Base-by-base conservation (phyloP, 2,329 filamentous ascomycete species). In the Nannizziopsis arthrosporioides region DNA sequence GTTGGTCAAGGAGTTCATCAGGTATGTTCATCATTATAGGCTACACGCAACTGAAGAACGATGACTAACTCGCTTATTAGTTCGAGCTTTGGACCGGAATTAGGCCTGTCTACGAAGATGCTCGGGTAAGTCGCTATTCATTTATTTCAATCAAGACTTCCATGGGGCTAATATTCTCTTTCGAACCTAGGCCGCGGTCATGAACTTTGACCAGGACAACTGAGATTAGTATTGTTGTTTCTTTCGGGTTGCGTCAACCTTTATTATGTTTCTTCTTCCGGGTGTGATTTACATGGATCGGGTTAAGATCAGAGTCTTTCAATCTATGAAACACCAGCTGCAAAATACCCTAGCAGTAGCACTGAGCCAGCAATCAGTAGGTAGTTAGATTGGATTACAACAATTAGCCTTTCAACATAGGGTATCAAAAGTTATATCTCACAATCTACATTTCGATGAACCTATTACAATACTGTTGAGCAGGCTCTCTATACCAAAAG, bases 51-150 rank as follows among this genome's bases (percentile, higher is more conserved):
- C 37, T 30, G 34, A 44, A 47, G 32, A 53, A 38, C 34, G 14
- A 34, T 38, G 32, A 44, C 27, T 53, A 42, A 56, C 34, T 6
- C n/a, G 7, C 12, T 42, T 11, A 37, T 2, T 39, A 85, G 80
- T 90, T 87, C 65, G 76, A 86, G 67, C 75, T 82, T 48, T 94
- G 88, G 88, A 93, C 85, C 1, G 85, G 78, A 22, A 88, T 94
- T 56, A 77, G 70, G 49, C 84, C 86, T 7, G 63, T 86, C 39
- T 90, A 86, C 64, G 68, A 72, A 5, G 75, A 84, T 62, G 84
- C 84, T 31, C 77, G 82, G 56, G 74, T 75, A 57, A 67, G 70
- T 65, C 17, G 11, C 5, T 31, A 11, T 8, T 27, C 31, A 43
- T 34, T 44, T 14, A 34, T 12, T 11, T 19, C 6, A 8, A n/a